A percentile compares a stretch with the other conserved stretches of the same genome.
Evolutionary conservation across 768 basidiomycete genomes (phyloP).

Genomic region (Leucosporidium creatinivorum): DNA sequence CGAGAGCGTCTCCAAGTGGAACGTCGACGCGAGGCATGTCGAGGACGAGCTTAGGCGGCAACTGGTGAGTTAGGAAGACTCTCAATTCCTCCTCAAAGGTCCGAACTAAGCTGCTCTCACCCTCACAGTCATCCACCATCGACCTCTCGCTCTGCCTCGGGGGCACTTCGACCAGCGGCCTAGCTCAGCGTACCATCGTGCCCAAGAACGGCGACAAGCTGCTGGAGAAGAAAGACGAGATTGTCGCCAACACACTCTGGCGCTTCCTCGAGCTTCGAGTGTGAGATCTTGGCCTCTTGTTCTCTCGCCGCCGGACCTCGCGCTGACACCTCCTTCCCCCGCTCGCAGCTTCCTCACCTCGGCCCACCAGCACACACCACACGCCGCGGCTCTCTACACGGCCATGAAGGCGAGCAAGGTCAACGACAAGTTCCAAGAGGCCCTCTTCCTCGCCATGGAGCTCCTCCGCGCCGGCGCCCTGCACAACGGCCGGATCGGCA

Average conservation of each 20-base stretch:
- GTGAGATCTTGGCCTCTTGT: conserved; percentile 49
- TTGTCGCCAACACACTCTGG: conserved; percentile 98
- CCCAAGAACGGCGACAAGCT: conserved; percentile 40
- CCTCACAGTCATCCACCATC: conserved; percentile 80
- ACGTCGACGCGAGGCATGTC: conserved; percentile 71
- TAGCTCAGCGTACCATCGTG: conserved; percentile 71
- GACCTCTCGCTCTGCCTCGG: conserved; percentile 92
- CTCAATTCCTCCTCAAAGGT: conserved; percentile 21
- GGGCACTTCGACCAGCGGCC: conserved; percentile 71
- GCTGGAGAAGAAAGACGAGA: conserved; percentile 95
- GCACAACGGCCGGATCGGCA: conserved; percentile 48
- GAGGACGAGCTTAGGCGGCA: conserved; percentile 94
- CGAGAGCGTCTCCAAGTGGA: conserved; percentile 82
- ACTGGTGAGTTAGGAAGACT: conserved; percentile 59
- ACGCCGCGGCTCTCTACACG: conserved; percentile 84
- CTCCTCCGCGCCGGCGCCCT: conserved; percentile 92
- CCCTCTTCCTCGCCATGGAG: conserved; percentile 89
- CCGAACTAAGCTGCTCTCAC: background rate
- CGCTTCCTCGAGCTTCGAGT: conserved; percentile 92
- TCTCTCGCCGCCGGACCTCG: background rate
- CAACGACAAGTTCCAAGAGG: conserved; percentile 98
- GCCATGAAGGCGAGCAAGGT: conserved; percentile 69
- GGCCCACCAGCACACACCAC: conserved; percentile 76
- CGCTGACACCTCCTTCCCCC: background rate
- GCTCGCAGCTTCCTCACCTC: conserved; percentile 73